Evolutionary conservation across 805 yeast genomes (phyloP).

Genomic region (Sugiyamaella floridensis): DNA sequence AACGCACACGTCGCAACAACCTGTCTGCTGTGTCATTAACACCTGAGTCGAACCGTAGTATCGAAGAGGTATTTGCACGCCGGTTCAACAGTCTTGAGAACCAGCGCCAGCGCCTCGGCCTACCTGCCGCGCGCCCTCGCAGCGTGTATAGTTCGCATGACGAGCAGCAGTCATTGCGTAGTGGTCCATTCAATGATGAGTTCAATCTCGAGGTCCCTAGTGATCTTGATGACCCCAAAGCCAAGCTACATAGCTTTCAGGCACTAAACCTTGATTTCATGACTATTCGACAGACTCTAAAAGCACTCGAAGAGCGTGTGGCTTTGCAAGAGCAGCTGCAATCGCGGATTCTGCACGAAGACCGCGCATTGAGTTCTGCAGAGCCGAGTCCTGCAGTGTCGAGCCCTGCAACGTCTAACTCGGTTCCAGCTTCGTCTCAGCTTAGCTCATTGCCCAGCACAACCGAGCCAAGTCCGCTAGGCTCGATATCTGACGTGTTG

Average conservation of each 20-base stretch:
- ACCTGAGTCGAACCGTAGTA: conserved; percentile 1
- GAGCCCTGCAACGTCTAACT: not conserved
- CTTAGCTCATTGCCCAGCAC: no score
- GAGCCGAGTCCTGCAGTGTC: not conserved
- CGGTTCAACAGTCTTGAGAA: conserved; percentile 1
- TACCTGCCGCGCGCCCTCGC: conserved; percentile 2
- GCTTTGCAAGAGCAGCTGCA: conserved; percentile 10
- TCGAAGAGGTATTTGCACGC: conserved; percentile 7
- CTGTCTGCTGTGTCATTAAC: conserved; percentile 1
- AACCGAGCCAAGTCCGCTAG: no score
- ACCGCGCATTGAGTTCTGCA: not conserved
- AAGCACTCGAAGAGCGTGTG: conserved; percentile 14
- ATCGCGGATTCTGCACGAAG: not conserved
- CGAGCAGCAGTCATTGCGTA: not conserved
- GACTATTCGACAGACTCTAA: conserved; percentile 14
- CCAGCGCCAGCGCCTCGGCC: conserved; percentile 2
- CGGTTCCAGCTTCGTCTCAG: no score
- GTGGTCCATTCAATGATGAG: not conserved
- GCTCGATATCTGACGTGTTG: not conserved
- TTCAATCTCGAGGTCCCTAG: not conserved
- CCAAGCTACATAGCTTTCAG: conserved; percentile 3
- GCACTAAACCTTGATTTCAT: conserved; percentile 16
- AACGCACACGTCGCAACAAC: not conserved
- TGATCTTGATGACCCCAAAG: not conserved
- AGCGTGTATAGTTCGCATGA: not conserved